Evolutionary conservation across 2,329 filamentous ascomycete species (phyloP).

Genomic region (Aspergillus sergii): DNA sequence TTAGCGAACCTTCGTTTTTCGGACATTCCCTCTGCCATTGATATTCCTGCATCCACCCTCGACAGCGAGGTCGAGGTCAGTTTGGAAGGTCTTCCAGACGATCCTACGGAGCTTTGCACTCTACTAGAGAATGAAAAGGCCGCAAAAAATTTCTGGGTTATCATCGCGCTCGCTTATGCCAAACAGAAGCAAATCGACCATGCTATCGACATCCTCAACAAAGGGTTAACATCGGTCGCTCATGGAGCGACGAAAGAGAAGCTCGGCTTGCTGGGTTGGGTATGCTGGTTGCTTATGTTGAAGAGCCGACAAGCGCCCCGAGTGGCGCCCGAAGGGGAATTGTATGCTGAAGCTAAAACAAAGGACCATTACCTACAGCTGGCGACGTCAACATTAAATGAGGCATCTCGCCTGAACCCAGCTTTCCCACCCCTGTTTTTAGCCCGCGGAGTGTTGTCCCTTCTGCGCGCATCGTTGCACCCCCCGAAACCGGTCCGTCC

Average conservation of each 20-base stretch:
- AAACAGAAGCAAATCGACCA: conserved; percentile 94
- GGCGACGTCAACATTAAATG: conserved; percentile 90
- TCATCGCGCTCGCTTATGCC: conserved; percentile 93
- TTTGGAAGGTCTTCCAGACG: conserved; percentile 85
- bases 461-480: conserved; percentile 84
- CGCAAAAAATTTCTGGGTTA: conserved; percentile 93
- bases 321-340: conserved; percentile 64
- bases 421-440: conserved; percentile 89
- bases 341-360: conserved; percentile 74
- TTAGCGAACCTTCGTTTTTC: conserved; percentile 55
- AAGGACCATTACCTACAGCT: conserved; percentile 92
- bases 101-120: conserved; percentile 91
- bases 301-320: conserved; percentile 82
- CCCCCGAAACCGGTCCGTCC: conserved; percentile 68
- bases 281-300: conserved; percentile 89
- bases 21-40: conserved; percentile 64
- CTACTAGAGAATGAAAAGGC: conserved; percentile 93
- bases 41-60: conserved; percentile 63
- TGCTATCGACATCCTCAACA: conserved; percentile 69
- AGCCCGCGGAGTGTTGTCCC: conserved; percentile 83
- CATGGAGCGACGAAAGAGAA: conserved; percentile 76
- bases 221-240: conserved; percentile 72
- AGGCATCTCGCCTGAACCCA: conserved; percentile 91
- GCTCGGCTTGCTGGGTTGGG: conserved; percentile 77
- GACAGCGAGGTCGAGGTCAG: conserved; percentile 85